Conservation (phyloP, 495 filamentous ascomycete species). For the Xylaria venustula region DNA sequence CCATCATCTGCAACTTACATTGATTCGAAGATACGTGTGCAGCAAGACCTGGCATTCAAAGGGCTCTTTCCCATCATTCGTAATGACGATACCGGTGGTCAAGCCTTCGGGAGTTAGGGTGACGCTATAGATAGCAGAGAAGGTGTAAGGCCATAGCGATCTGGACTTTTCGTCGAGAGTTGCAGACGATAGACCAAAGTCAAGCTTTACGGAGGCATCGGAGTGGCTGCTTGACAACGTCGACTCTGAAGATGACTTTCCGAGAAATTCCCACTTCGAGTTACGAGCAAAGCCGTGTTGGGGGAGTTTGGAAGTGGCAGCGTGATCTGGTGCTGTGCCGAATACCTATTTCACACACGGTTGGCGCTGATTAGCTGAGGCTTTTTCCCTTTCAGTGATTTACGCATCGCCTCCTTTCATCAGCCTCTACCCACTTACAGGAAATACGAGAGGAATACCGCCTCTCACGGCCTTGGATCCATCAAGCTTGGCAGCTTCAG, state of each 20-base stretch:
- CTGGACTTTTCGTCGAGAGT: conserved; percentile 64
- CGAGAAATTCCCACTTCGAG: conserved; percentile 72
- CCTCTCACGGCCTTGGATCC: conserved; percentile 63
- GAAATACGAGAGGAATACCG: conserved; percentile 93
- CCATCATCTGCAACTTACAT: conserved; percentile 52
- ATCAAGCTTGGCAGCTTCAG: conserved; percentile 66
- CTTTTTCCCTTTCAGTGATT: neutral
- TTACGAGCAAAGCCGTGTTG: conserved; percentile 97
- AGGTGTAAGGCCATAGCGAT: conserved; percentile 75
- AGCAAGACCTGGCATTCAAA: conserved; percentile 90
- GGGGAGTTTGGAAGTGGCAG: conserved; percentile 69
- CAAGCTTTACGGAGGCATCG: conserved; percentile 77
- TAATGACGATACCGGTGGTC: conserved; percentile 79
- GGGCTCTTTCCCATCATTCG: conserved; percentile 75
- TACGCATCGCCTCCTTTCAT: neutral
- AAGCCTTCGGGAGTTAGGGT: conserved; percentile 72
- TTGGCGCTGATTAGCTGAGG: conserved; percentile 6
- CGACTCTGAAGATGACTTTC: conserved; percentile 64
- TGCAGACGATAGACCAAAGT: conserved; percentile 81
- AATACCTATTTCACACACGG: conserved; percentile 64
- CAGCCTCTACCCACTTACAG: conserved; percentile 54
- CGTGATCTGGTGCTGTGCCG: conserved; percentile 72
- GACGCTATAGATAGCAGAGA: conserved; percentile 89
- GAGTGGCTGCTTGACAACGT: conserved; percentile 36
- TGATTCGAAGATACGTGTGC: conserved; percentile 84